phyloP scores from a whole-genome alignment of 495 filamentous ascomycete species.

The Zalerion maritima region DNA sequence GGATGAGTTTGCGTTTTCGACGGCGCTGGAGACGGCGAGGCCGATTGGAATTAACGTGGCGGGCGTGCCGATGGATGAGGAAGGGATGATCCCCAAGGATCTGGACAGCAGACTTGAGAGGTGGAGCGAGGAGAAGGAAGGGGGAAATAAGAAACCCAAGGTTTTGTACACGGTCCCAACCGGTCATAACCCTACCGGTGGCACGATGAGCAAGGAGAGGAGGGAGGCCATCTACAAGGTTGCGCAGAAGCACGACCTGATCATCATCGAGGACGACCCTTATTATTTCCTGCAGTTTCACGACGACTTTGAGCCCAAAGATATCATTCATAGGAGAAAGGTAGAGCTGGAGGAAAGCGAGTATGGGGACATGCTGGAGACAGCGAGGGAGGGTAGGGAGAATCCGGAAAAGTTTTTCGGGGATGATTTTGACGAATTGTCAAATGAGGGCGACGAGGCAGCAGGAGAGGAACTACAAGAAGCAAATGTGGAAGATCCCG shows the following conservation, averaged over 20 bases:
- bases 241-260: conserved; percentile 67
- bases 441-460: too few species aligned
- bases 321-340: too few species aligned
- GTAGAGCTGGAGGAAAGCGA: conserved; percentile 1
- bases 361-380: too few species aligned
- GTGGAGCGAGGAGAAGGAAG: conserved; percentile 45
- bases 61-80: conserved; percentile 60
- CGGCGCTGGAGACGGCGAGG: conserved; percentile 63
- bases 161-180: conserved; percentile 72
- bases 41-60: conserved; percentile 63
- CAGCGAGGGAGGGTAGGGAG: conserved; percentile 1
- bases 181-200: conserved; percentile 87
- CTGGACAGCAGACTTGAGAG: conserved; percentile 50
- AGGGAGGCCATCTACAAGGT: conserved; percentile 59
- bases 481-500: too few species aligned
- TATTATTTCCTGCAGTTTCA: conserved; percentile 97
- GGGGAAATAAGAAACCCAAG: conserved; percentile 53
- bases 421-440: too few species aligned
- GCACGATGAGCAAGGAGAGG: conserved; percentile 54
- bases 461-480: too few species aligned
- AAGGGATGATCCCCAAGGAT: conserved; percentile 55
- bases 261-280: conserved; percentile 91
- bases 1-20: conserved; percentile 77
- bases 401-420: conserved; percentile 30
- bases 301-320: conserved; percentile 34